Evolutionary conservation across 805 yeast species (phyloP).

Genomic region (Kuraishia borneana): DNA sequence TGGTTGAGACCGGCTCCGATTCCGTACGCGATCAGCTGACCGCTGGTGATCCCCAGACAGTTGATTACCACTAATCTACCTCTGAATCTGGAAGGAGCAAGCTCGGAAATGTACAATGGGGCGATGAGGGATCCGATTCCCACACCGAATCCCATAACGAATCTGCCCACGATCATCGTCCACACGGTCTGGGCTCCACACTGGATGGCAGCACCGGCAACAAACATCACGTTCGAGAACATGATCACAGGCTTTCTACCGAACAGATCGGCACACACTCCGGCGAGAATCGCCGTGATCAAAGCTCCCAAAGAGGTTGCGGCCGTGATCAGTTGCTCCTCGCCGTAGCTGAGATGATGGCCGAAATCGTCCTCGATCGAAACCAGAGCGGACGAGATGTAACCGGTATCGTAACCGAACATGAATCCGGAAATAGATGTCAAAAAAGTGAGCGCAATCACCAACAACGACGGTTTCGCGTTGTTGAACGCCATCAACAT

Average conservation of each 20-base stretch:
- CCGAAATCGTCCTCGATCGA: constrained; percentile 72
- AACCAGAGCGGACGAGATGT: constrained; percentile 87
- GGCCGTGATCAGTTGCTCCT: constrained; percentile 83
- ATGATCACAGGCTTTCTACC: constrained; percentile 83
- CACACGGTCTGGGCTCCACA: constrained; percentile 72
- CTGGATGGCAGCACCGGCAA: constrained; percentile 79
- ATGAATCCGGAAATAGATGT: constrained; percentile 91
- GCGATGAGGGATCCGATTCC: constrained; percentile 91
- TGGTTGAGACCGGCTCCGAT: constrained; percentile 78
- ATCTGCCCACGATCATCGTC: constrained; percentile 88
- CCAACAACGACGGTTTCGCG: constrained; percentile 48
- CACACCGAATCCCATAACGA: constrained; percentile 92
- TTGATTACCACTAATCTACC: constrained; percentile 86
- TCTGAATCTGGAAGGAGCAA: constrained; percentile 86
- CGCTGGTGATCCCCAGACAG: constrained; percentile 86
- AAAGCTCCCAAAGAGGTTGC: constrained; percentile 94
- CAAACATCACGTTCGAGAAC: constrained; percentile 71
- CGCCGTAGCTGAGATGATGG: constrained; percentile 55
- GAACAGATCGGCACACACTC: constrained; percentile 65
- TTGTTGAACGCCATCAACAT: constrained; percentile 34
- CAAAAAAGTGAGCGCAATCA: constrained; percentile 56
- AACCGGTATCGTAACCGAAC: constrained; percentile 98
- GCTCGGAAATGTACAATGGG: constrained; percentile 86
- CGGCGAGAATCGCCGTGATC: constrained; percentile 69
- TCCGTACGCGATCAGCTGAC: constrained; percentile 89